phyloP scores from a whole-genome alignment of 73 alveolate genomes.

The Urostyla sp. region DNA sequence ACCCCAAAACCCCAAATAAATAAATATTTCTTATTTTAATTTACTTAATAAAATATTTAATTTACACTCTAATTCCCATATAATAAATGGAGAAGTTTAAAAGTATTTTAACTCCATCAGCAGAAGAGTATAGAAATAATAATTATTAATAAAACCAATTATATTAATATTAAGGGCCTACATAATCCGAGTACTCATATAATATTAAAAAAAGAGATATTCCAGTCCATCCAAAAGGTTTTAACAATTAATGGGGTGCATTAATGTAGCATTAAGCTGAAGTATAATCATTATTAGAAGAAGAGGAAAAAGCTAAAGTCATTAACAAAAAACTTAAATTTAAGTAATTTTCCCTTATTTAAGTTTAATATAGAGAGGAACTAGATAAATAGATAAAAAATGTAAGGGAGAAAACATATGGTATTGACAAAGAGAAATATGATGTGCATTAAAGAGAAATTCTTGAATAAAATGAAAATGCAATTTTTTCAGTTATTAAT shows the following conservation, averaged over 20 bases:
- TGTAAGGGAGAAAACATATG: conserved; percentile 22
- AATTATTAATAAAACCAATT: too few relatives aligned
- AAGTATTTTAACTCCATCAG: too few relatives aligned
- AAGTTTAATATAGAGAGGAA: conserved; percentile 6
- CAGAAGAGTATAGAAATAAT: too few relatives aligned
- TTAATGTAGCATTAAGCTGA: conserved; percentile 12
- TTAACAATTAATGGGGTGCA: conserved; percentile 32
- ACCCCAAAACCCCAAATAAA: too few relatives aligned
- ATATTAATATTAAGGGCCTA: too few relatives aligned
- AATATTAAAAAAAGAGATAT: conserved; percentile 24
- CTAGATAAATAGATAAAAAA: conserved; percentile 10
- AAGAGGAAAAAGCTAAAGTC: background rate
- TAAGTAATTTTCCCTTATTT: background rate
- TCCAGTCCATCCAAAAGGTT: conserved; percentile 42
- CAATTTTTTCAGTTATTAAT: background rate
- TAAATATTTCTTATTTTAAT: too few relatives aligned
- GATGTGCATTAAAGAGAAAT: conserved; percentile 17
- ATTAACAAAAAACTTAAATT: conserved; percentile 1
- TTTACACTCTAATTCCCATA: too few relatives aligned
- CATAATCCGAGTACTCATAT: conserved; percentile 13
- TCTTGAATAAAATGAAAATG: background rate
- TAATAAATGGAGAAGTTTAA: too few relatives aligned
- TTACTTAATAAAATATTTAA: too few relatives aligned
- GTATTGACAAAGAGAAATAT: conserved; percentile 4
- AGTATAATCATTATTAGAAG: conserved; percentile 3